Percentiles rank a stretch among this genome's conserved stretches.
Evolutionary conservation across 768 basidiomycete genomes (phyloP).

Genomic region (Austroboletus eburneus): DNA sequence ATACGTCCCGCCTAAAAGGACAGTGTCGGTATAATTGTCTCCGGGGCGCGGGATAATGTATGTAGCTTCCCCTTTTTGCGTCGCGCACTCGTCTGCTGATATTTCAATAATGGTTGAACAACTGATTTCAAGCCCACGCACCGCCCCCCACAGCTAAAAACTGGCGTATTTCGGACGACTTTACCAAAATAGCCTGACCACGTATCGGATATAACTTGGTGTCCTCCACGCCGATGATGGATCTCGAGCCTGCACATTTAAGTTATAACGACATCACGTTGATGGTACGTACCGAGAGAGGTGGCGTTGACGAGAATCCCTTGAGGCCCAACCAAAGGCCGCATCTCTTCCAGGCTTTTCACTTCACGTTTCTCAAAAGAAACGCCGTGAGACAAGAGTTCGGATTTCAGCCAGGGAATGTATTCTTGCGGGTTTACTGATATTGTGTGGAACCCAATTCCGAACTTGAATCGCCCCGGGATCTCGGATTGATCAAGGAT

Average conservation of each 20-base stretch:
- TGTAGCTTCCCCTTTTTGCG: constrained; percentile 25
- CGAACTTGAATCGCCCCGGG: constrained; percentile 32
- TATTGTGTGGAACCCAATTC: constrained; percentile 43
- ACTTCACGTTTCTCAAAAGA: constrained; percentile 41
- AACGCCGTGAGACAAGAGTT: constrained; percentile 38
- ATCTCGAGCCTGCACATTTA: constrained; percentile 47
- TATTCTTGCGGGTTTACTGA: constrained; percentile 50
- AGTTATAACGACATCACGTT: background rate
- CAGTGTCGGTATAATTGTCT: constrained; percentile 36
- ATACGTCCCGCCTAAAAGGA: constrained; percentile 58
- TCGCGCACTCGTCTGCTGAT: constrained; percentile 11
- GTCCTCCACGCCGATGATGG: constrained; percentile 81
- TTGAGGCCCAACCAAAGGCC: constrained; percentile 32
- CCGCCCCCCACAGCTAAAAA: constrained; percentile 25
- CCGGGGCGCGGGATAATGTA: constrained; percentile 66
- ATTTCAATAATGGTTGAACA: background rate
- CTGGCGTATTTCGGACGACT: constrained; percentile 57
- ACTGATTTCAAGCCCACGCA: constrained; percentile 9
- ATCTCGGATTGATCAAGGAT: constrained; percentile 32
- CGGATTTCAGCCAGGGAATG: constrained; percentile 43
- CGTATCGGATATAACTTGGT: constrained; percentile 67
- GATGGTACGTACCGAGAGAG: constrained; percentile 41
- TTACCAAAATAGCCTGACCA: constrained; percentile 78
- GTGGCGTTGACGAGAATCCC: constrained; percentile 55
- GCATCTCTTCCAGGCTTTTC: constrained; percentile 43